These are phyloP conservation scores for Zygosaccharomyces sapae DNA, from an alignment of 1,139 yeast species.

Conservation along the genomic window DNA sequence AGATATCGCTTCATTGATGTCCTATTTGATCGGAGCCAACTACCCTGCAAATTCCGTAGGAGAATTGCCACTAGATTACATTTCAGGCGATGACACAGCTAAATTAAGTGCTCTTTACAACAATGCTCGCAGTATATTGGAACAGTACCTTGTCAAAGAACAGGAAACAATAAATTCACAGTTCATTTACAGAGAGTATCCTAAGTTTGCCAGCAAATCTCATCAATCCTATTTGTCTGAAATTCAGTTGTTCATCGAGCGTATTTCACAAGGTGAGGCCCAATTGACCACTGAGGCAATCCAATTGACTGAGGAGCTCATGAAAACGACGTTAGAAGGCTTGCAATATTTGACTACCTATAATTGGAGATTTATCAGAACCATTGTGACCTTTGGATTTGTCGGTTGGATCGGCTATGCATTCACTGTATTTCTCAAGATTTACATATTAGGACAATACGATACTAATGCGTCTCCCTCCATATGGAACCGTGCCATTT, in stretches of 20 bases:
- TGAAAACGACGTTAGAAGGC: conserved; percentile 68
- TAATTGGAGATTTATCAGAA: conserved; percentile 77
- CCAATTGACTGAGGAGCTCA: conserved; percentile 61
- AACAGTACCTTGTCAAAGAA: conserved; percentile 88
- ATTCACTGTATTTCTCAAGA: conserved; percentile 68
- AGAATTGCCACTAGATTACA: conserved; percentile 73
- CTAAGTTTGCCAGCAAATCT: conserved; percentile 48
- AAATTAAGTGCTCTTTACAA: conserved; percentile 72
- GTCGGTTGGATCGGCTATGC: conserved; percentile 93
- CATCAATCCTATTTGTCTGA: conserved; percentile 44
- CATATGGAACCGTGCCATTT: conserved; percentile 25
- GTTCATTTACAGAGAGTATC: conserved; percentile 65
- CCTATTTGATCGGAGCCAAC: conserved; percentile 81
- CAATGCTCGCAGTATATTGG: conserved; percentile 78
- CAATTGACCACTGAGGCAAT: conserved; percentile 49
- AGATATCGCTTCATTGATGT: conserved; percentile 91
- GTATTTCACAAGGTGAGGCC: conserved; percentile 37
- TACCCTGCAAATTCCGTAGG: conserved; percentile 96
- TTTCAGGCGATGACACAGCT: conserved; percentile 52
- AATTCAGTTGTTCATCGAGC: conserved; percentile 41
- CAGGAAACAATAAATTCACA: conserved; percentile 64
- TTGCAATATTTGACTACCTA: conserved; percentile 82
- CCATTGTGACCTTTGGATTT: conserved; percentile 87
- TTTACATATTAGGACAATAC: conserved; percentile 53
- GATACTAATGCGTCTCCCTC: conserved; percentile 30